Base-by-base conservation (phyloP, 2,329 filamentous ascomycete genomes). In the Geoglossum cookeanum region DNA sequence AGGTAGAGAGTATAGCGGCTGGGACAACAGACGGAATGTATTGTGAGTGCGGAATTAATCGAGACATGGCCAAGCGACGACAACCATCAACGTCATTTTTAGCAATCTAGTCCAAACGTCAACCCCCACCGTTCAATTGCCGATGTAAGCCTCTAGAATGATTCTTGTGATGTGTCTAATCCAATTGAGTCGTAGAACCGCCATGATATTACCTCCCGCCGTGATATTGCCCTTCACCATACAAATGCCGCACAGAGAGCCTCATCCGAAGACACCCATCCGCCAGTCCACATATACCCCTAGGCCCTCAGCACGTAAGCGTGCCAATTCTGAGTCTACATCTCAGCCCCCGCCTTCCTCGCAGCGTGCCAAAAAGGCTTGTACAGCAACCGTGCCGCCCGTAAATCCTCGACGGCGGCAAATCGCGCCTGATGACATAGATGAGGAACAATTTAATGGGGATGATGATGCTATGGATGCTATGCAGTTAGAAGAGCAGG, bases 401-500 rank as follows among this genome's bases (percentile, higher is more conserved):
- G 57, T 55, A 6, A 57, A 61, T 47, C 58, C 58, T 35, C 57
- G 55, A 29, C 59, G 58, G 39, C 58, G 56, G 52, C 51, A 57
- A 56, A 51, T 57, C 15, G 45, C 52, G 15, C 57, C 45, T 44
- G 56, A 61, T 39, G 60, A 61, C 22, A 22, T 22, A 22, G 22
- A 22, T 22, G 22, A 22, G 22, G 22, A 22, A 22, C 57, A 60
- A 8, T 60, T 60, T 37, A 62, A 60, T 30, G 61, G 60, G 30
- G 22, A 47, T 47, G 22, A 47, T 3, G 44, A 47, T 47, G 22
- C 22, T 27, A 47, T 47, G 3, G 44, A 47, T 17, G 22, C 44
- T 47, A 47, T 3, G 2, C 22, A 47, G 44, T 3, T 3, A 47
- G 4, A 47, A 47, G 44, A 47, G 44, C 22, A 47, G 3, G 44